Base-by-base conservation (phyloP, 2,329 filamentous ascomycete genomes). In the Arthrobotrys iridis region DNA sequence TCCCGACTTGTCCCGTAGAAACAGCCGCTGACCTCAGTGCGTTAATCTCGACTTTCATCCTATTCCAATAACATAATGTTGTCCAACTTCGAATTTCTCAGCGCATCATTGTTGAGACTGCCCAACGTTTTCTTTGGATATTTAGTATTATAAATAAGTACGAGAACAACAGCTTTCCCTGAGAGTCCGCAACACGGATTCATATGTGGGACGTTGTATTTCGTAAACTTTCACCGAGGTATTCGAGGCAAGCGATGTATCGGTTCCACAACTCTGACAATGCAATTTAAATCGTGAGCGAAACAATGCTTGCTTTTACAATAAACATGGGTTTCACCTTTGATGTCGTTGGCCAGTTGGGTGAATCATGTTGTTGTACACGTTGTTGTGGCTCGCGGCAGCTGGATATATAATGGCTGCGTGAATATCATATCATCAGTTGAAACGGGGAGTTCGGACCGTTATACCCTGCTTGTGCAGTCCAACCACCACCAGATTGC, bases 401-500 rank as follows among this genome's bases (percentile, higher is more conserved):
- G 6, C 4, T 24, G 40, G 33, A 37, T 62, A 33, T 26, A 13
- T 26, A 55, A 55, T 37, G 50, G 13, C 48, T 52, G 28, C 50
- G 28, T 55, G 30, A 41, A 73, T 65, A 66, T 66, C 30, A 63
- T 20, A 60, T 45, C 26, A 30, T 30, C 35, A 50, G 28, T 33
- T 40, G 18, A 46, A 62, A 52, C 71, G 63, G 71, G 57, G 18
- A 68, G 30, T 67, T 75, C 71, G 71, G 71, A 63, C 71, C 71
- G 71, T 41, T 59, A 37, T 35, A 40, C 71, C 71, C 63, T 75
- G 71, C 18, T 55, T 41, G 35, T 64, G 43, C 63, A 63, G 28
- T 40, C 24, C 46, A 64, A 46, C 58, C 37, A n/a, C 58, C 37
- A 46, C 33, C 22, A 40, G n/a, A 59, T 55, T 64, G 58, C 46